Evolutionary conservation across 768 basidiomycete species (phyloP).

Genomic region (Leccinellum albellum): DNA sequence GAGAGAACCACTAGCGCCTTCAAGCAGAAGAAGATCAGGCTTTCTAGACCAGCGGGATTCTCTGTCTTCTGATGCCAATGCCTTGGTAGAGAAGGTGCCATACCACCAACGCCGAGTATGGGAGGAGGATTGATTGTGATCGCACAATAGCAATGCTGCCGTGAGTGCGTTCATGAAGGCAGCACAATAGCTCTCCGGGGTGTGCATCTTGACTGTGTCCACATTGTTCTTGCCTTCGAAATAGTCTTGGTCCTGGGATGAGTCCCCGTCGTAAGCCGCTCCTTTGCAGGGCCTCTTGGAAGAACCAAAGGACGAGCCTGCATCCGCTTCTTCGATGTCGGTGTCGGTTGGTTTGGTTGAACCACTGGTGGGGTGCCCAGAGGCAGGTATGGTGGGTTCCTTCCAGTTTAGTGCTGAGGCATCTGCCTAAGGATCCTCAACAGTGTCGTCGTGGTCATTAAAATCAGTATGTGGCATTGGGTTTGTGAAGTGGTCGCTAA

Average conservation of each 20-base stretch:
- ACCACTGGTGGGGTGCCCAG: too few relatives aligned
- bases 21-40: neutral
- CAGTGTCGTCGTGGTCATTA: too few relatives aligned
- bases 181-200: neutral
- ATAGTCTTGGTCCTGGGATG: neutral
- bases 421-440: too few relatives aligned
- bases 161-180: neutral
- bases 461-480: too few relatives aligned
- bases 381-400: too few relatives aligned
- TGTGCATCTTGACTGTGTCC: neutral
- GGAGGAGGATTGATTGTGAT: neutral
- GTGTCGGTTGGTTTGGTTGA: too few relatives aligned
- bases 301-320: too few relatives aligned
- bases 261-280: neutral
- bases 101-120: neutral
- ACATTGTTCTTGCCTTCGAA: neutral
- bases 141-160: neutral
- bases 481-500: too few relatives aligned
- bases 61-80: neutral
- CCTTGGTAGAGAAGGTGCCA: neutral
- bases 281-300: neutral
- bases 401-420: too few relatives aligned
- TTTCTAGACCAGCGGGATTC: neutral
- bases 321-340: too few relatives aligned
- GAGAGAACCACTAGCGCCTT: neutral